phyloP scores from a whole-genome alignment of 768 basidiomycete species.

The Dacryopinax spathularia region DNA sequence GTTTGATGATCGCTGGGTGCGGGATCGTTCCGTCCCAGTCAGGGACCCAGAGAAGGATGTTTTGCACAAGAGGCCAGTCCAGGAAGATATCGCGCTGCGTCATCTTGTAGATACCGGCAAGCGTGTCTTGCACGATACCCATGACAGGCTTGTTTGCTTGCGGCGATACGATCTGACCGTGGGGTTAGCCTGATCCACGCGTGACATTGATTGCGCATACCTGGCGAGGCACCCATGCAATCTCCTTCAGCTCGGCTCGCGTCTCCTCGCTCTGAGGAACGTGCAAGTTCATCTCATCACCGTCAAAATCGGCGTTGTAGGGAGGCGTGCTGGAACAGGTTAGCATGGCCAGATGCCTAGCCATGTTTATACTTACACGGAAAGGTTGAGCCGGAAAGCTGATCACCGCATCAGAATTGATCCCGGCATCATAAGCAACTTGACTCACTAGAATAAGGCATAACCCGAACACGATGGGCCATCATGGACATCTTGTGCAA shows the following conservation, averaged over 20 bases:
- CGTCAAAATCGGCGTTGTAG: constrained; percentile 99
- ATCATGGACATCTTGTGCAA: constrained; percentile 99
- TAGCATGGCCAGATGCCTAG: constrained; percentile 12
- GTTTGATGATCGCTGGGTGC: constrained; percentile 86
- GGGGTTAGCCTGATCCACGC: not conserved
- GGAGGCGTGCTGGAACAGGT: constrained; percentile 58
- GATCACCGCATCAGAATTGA: constrained; percentile 4
- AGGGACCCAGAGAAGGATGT: constrained; percentile 94
- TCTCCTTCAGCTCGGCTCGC: constrained; percentile 91
- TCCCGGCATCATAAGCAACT: not conserved
- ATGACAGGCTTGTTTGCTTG: constrained; percentile 99
- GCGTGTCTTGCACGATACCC: constrained; percentile 98
- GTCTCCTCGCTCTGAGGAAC: constrained; percentile 98
- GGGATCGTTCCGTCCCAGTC: constrained; percentile 94
- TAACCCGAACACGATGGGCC: constrained; percentile 91
- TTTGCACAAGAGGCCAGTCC: constrained; percentile 92
- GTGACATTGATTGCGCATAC: constrained; percentile 27
- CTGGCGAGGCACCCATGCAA: constrained; percentile 96
- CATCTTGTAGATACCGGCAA: constrained; percentile 94
- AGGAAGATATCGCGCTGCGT: constrained; percentile 89
- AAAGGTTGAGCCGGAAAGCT: constrained; percentile 97
- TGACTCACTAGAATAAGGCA: constrained; percentile 90
- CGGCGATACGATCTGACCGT: constrained; percentile 81
- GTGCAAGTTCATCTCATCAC: constrained; percentile 99
- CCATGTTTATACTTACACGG: constrained; percentile 56